A percentile compares a stretch with the other conserved stretches of the same genome.
Evolutionary conservation across 1,284 basidiomycete species (phyloP).

Genomic region (Rhodotorula sp.): DNA sequence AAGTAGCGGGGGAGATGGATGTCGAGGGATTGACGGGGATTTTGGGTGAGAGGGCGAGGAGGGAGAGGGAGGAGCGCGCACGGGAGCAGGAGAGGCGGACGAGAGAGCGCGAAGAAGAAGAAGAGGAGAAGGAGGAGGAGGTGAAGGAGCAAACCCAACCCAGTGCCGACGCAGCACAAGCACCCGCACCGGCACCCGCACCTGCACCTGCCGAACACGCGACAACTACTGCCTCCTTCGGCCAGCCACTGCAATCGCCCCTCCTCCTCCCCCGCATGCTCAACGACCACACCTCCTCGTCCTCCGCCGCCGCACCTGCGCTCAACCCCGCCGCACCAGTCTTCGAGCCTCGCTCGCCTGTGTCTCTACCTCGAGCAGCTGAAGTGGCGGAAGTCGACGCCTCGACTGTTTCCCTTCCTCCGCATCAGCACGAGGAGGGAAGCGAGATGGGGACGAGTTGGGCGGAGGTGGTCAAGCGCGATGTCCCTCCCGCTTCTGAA

Average conservation of each 20-base stretch:
- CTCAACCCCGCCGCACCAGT: slow-evolving; percentile 14
- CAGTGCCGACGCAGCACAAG: not conserved
- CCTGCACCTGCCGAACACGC: no score
- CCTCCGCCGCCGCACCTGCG: not conserved
- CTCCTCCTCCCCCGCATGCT: not conserved
- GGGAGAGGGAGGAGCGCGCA: slow-evolving; percentile 8
- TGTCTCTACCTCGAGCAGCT: not conserved
- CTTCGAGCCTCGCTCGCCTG: slow-evolving; percentile 4
- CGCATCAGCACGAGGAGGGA: not conserved
- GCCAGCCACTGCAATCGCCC: not conserved
- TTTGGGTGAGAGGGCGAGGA: slow-evolving; percentile 48
- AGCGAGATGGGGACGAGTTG: slow-evolving; percentile 52
- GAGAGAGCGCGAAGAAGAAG: not conserved
- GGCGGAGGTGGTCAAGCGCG: slow-evolving; percentile 49
- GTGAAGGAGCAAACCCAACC: not conserved
- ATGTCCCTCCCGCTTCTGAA: not conserved
- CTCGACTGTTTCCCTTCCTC: not conserved
- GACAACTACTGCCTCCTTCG: no score
- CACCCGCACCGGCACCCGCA: no score
- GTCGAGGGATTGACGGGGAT: slow-evolving; percentile 74
- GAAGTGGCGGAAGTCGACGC: no score
- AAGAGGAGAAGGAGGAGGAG: not conserved
- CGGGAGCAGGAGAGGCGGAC: not conserved
- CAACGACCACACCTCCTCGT: not conserved
- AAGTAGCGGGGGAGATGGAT: slow-evolving; percentile 72